Evolutionary conservation across 2,329 filamentous ascomycete species (phyloP).

Genomic region (Clonostachys solani): DNA sequence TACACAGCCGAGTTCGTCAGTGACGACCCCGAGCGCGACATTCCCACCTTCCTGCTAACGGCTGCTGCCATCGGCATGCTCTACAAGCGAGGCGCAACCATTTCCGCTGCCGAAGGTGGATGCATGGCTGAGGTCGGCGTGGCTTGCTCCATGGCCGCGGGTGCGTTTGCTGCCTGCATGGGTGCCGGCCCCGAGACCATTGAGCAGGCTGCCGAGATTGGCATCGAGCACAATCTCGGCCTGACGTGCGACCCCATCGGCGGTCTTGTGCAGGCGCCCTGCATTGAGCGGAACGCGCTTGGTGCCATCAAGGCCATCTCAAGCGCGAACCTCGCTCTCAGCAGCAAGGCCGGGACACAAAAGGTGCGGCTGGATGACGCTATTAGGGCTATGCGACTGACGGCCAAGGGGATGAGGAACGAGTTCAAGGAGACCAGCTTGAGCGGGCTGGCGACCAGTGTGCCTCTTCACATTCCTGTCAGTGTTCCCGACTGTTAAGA

Average conservation of each 20-base stretch:
- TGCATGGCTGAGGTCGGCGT: constrained; percentile 52
- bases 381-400: constrained; percentile 44
- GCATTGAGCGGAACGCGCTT: constrained; percentile 45
- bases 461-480: constrained; percentile 43
- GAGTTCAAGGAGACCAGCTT: constrained; percentile 50
- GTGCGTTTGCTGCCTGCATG: constrained; percentile 46
- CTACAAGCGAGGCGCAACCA: constrained; percentile 47
- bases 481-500: constrained; percentile 45
- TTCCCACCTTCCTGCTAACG: constrained; percentile 42
- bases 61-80: constrained; percentile 47
- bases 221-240: constrained; percentile 47
- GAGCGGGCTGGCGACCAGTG: constrained; percentile 44
- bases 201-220: constrained; percentile 46
- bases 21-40: constrained; percentile 43
- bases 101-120: constrained; percentile 45
- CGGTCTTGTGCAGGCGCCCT: constrained; percentile 44
- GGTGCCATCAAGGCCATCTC: constrained; percentile 47
- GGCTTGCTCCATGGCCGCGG: constrained; percentile 46
- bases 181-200: constrained; percentile 44
- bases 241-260: constrained; percentile 46
- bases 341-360: constrained; percentile 37
- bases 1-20: constrained; percentile 45
- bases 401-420: constrained; percentile 45
- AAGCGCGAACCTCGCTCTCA: constrained; percentile 42
- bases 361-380: constrained; percentile 46